Conservation (phyloP, 495 filamentous ascomycete species). For the Aspergillus funiculosus region DNA sequence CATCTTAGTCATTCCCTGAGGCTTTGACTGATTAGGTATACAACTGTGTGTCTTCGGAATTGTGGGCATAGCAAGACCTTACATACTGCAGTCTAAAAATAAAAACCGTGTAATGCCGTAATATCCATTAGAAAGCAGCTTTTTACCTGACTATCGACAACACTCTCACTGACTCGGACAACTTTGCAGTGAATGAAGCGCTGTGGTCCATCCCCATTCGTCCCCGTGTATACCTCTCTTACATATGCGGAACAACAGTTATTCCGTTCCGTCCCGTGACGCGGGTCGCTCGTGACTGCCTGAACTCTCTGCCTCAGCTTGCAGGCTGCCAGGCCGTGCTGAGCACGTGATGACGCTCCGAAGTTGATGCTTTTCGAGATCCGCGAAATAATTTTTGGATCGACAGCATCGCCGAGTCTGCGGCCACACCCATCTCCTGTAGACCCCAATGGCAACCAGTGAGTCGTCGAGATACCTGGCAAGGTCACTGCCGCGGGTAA, state of each 20-base stretch:
- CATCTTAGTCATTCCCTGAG: no score
- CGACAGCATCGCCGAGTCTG: slow-evolving; percentile 13
- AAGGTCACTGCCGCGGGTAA: slow-evolving; percentile 38
- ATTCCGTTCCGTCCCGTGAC: slow-evolving; percentile 1
- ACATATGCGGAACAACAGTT: slow-evolving; percentile 18
- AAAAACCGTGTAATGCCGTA: no score
- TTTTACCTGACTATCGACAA: no score
- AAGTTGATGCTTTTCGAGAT: slow-evolving; percentile 15
- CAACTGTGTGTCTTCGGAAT: no score
- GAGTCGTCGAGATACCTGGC: slow-evolving; percentile 40
- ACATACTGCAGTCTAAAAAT: no score
- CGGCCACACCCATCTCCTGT: slow-evolving; percentile 19
- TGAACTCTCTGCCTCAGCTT: not conserved
- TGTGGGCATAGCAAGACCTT: no score
- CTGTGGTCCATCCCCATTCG: no score
- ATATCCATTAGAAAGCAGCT: no score
- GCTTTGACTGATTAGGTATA: no score
- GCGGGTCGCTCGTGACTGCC: slow-evolving; percentile 4
- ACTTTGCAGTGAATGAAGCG: no score
- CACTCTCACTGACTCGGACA: no score
- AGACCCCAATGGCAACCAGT: slow-evolving; percentile 37
- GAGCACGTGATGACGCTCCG: slow-evolving; percentile 17
- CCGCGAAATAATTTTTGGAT: slow-evolving; percentile 37
- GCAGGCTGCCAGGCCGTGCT: slow-evolving; percentile 7
- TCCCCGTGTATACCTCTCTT: not conserved